phyloP scores from a whole-genome alignment of 2,329 filamentous ascomycete genomes.

The Sodiomyces alkalinus region DNA sequence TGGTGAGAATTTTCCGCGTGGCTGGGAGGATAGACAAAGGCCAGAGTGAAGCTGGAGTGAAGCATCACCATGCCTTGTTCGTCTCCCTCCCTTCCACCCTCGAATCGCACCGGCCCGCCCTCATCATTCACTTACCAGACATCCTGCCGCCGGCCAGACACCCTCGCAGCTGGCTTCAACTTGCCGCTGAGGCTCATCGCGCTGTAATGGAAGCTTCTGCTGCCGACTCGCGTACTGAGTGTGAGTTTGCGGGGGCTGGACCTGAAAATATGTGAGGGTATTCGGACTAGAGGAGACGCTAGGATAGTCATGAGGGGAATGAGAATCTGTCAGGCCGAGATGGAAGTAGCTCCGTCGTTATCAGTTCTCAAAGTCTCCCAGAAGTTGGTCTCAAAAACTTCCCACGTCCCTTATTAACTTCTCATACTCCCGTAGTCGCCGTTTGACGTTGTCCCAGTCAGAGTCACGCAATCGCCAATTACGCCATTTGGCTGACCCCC shows the following conservation, averaged over 20 bases:
- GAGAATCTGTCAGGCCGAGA: too few relatives aligned
- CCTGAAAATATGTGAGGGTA: too few relatives aligned
- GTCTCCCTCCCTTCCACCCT: neutral
- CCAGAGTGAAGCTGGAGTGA: neutral
- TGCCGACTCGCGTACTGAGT: too few relatives aligned
- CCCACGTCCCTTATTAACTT: too few relatives aligned
- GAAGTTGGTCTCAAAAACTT: too few relatives aligned
- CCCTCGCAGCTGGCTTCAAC: conserved; percentile 33
- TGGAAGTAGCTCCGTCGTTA: too few relatives aligned
- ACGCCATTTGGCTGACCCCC: conserved; percentile 1
- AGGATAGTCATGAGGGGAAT: too few relatives aligned
- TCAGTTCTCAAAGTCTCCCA: too few relatives aligned
- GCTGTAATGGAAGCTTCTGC: conserved; percentile 9
- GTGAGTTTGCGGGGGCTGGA: too few relatives aligned
- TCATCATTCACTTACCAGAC: conserved; percentile 28
- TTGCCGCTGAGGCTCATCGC: conserved; percentile 28
- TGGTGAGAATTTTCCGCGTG: too few relatives aligned
- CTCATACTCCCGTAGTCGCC: too few relatives aligned
- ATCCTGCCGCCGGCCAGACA: conserved; percentile 34
- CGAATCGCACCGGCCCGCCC: neutral
- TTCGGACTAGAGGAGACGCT: too few relatives aligned
- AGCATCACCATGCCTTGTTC: neutral
- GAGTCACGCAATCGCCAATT: conserved; percentile 1
- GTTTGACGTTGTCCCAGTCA: conserved; percentile 1
- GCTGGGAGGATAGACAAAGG: neutral